Evolutionary conservation across 2,329 filamentous ascomycete species (phyloP), one percentile per base, ranked within the genome.

Genomic region (Neoarthrinium moseri): DNA sequence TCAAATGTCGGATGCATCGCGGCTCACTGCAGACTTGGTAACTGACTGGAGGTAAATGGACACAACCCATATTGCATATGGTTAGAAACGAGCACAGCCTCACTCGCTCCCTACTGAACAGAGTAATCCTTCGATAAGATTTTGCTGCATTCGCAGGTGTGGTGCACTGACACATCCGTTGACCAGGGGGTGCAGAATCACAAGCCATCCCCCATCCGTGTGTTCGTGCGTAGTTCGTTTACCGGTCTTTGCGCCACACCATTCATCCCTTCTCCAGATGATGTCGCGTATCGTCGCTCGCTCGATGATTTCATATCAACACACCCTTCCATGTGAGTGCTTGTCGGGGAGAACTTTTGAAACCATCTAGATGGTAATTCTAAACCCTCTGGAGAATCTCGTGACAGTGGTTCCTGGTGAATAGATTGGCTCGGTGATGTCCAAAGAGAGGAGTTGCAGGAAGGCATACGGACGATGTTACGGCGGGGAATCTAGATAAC

Each of bases 371-470:
- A 43, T 43, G 27, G 30, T 15, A 15, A 29, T 18, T 29, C 12
- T 40, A 29, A 40, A 29, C 18, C 37, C 24, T 40, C 15, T 40
- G 37, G 30, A 50, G 39, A 37, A 40, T 18, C 30, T 36, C n/a
- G 33, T 41, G 30, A 44, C 45, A 51, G 38, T 47, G 40, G 38
- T 56, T 47, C 41, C 50, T 46, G 48, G 23, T 24, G 39, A 34
- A 43, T 22, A 33, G 39, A 44, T 36, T 35, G 43, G 51, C 46
- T 48, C 54, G 56, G 57, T 50, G 37, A 43, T 43, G 47, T 54
- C 60, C 59, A 35, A 60, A 62, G 56, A 43, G 51, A 58, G 60
- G 60, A 63, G 60, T 58, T 62, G 60, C 56, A 60, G 56, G 60
- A 63, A 61, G 41, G 53, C 52, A 46, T 51, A 33, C 26, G 33